Conservation (phyloP, 2,329 filamentous ascomycete species). For the Claviceps fusiformis region DNA sequence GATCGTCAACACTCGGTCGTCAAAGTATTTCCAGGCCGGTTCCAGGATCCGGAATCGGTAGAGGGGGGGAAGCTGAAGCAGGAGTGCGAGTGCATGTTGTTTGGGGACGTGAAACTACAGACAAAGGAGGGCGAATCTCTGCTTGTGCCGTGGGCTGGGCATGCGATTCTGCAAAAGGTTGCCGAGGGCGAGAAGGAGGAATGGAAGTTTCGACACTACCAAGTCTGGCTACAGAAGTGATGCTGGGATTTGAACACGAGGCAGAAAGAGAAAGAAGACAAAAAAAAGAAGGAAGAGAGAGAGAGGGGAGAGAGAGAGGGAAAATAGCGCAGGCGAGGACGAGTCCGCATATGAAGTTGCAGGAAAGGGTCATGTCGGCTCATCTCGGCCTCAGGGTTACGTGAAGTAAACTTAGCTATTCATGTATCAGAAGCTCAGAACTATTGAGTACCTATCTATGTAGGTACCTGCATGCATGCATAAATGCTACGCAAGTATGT, state of each 20-base stretch:
- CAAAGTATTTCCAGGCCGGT: conserved; percentile 28
- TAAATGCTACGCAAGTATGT: background rate
- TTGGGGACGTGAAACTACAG: conserved; percentile 16
- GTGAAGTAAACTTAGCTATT: too few relatives aligned
- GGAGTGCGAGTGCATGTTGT: conserved; percentile 21
- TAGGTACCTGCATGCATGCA: too few relatives aligned
- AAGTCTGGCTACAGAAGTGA: conserved; percentile 17
- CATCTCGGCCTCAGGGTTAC: too few relatives aligned
- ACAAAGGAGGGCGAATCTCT: conserved; percentile 15
- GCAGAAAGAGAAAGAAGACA: too few relatives aligned
- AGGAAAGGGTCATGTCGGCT: too few relatives aligned
- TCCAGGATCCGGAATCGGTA: conserved; percentile 7
- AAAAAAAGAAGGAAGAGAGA: too few relatives aligned
- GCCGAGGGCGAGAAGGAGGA: conserved; percentile 8
- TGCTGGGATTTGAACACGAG: too few relatives aligned
- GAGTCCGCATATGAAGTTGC: too few relatives aligned
- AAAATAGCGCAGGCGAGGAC: too few relatives aligned
- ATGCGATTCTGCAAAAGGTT: conserved; percentile 17
- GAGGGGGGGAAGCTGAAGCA: conserved; percentile 5
- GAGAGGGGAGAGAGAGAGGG: too few relatives aligned
- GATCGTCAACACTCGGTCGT: conserved; percentile 26
- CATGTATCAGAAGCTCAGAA: too few relatives aligned
- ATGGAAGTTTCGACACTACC: conserved; percentile 21
- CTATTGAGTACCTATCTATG: too few relatives aligned
- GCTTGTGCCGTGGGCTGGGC: conserved; percentile 18